Conservation (phyloP, 257 asterid species). For the Striga asiatica region DNA sequence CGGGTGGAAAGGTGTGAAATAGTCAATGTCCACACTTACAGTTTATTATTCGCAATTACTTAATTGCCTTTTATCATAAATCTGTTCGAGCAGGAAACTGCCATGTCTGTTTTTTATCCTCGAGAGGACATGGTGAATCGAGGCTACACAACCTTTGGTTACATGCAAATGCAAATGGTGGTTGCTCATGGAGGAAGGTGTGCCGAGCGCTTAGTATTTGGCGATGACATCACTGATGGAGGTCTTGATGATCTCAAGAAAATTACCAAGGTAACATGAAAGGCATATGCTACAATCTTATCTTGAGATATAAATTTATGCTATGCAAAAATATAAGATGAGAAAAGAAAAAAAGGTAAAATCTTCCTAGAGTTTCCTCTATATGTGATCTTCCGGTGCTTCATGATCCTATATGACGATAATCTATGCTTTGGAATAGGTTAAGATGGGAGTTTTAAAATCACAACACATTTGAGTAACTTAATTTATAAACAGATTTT, state of each 20-base stretch:
- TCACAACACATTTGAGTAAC: too few species aligned
- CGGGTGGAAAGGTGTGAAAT: slow-evolving; percentile 81
- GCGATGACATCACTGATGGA: slow-evolving; percentile 92
- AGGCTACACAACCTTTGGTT: slow-evolving; percentile 88
- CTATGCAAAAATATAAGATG: neutral
- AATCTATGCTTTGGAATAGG: too few species aligned
- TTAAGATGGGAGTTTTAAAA: too few species aligned
- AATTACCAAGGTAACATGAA: slow-evolving; percentile 65
- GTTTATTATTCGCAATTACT: slow-evolving; percentile 3
- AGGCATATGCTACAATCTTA: neutral
- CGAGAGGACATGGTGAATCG: slow-evolving; percentile 87
- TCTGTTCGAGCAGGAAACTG: slow-evolving; percentile 75
- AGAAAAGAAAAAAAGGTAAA: neutral
- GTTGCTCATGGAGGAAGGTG: slow-evolving; percentile 99
- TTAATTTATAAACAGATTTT: too few species aligned
- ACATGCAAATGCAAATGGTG: slow-evolving; percentile 99
- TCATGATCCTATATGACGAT: too few species aligned
- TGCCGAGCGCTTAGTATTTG: slow-evolving; percentile 88
- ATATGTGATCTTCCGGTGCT: too few species aligned
- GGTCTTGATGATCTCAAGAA: slow-evolving; percentile 88
- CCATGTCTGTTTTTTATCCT: slow-evolving; percentile 91
- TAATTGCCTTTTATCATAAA: slow-evolving; percentile 5
- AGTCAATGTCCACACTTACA: neutral
- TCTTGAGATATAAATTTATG: neutral
- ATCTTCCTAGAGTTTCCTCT: neutral